A percentile compares a stretch with the other conserved stretches of the same genome.
phyloP scores from a whole-genome alignment of 441 rosid species.

The Sinapis alba region DNA sequence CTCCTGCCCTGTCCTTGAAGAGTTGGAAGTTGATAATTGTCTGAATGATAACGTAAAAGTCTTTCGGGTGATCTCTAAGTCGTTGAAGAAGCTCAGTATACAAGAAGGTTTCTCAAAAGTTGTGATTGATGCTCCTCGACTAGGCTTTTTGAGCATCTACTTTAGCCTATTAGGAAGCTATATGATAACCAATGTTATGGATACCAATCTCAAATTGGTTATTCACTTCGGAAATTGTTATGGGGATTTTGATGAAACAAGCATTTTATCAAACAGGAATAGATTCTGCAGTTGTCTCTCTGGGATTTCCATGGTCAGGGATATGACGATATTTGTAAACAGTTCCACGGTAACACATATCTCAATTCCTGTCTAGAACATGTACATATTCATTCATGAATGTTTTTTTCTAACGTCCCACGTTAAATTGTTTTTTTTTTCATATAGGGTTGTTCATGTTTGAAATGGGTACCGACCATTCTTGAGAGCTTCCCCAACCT shows the following conservation, averaged over 20 bases:
- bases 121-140: slow-evolving; percentile 19
- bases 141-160: neutral
- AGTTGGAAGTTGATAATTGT: neutral
- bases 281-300: neutral
- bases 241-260: neutral
- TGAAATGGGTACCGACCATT: slow-evolving; percentile 1
- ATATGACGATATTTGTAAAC: neutral
- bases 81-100: neutral
- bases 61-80: slow-evolving; percentile 11
- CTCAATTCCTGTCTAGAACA: neutral
- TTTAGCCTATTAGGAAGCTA: neutral
- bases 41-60: too few relatives aligned
- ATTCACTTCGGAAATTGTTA: neutral
- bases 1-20: neutral
- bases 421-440: neutral
- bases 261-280: neutral
- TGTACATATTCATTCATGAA: neutral
- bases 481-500: neutral
- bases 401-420: neutral
- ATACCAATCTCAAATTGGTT: neutral
- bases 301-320: neutral
- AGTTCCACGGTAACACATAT: neutral
- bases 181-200: neutral
- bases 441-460: neutral
- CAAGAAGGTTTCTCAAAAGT: neutral